Conservation (phyloP, 352 stramenopile genomes). For the Globisporangium emineosum region DNA sequence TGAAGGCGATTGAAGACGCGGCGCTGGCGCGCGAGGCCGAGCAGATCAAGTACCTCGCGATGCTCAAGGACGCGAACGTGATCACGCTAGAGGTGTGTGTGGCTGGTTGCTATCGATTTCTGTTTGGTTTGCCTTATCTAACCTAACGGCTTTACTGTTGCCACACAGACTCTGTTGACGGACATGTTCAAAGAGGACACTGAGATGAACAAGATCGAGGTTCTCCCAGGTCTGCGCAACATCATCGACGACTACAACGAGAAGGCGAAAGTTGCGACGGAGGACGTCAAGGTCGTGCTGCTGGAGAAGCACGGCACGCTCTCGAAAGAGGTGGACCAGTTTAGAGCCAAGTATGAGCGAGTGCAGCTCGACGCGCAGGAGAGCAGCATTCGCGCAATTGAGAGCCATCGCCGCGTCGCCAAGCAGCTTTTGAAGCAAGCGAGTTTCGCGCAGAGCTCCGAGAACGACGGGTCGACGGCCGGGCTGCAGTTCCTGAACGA, state of each 20-base stretch:
- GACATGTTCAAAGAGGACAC: constrained; percentile 94
- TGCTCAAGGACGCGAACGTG: constrained; percentile 86
- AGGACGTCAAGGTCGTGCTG: constrained; percentile 80
- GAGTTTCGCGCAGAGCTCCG: constrained; percentile 19
- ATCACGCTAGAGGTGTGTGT: constrained; percentile 73
- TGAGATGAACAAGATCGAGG: constrained; percentile 90
- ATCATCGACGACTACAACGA: constrained; percentile 90
- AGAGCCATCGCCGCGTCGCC: constrained; percentile 68
- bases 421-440: constrained; percentile 78
- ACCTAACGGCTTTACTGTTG: neutral
- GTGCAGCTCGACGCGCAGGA: constrained; percentile 65
- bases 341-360: constrained; percentile 58
- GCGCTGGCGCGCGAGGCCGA: constrained; percentile 70
- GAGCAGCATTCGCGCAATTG: constrained; percentile 75
- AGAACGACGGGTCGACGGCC: constrained; percentile 31
- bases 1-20: constrained; percentile 85
- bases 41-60: constrained; percentile 72
- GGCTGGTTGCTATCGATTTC: neutral
- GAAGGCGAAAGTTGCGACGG: constrained; percentile 72
- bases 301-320: constrained; percentile 68
- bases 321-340: constrained; percentile 55
- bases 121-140: neutral
- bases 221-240: constrained; percentile 86
- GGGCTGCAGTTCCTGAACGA: constrained; percentile 81
- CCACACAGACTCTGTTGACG: constrained; percentile 63